These are phyloP conservation scores for Rachicladosporium sp. DNA, from an alignment of 2,329 filamentous ascomycete species.

Conservation along the genomic window DNA sequence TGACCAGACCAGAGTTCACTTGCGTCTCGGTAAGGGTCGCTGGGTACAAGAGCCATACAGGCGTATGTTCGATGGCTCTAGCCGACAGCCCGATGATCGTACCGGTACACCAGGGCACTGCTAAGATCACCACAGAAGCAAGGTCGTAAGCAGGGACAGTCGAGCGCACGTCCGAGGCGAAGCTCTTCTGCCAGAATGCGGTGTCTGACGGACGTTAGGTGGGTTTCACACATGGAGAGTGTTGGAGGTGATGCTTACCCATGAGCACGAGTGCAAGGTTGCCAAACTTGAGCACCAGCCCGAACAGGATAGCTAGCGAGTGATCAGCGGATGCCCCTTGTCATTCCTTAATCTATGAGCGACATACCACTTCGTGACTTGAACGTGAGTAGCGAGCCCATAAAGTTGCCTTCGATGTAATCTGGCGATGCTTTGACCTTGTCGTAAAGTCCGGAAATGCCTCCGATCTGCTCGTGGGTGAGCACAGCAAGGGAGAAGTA, in stretches of 20 bases:
- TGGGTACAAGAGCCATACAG: slow-evolving; percentile 35
- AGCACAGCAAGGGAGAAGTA: slow-evolving; percentile 37
- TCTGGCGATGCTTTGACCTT: slow-evolving; percentile 33
- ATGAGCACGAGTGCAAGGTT: slow-evolving; percentile 37
- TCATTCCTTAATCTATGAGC: slow-evolving; percentile 16
- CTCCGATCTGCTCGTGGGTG: slow-evolving; percentile 31
- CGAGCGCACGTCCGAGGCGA: slow-evolving; percentile 35
- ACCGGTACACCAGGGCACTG: slow-evolving; percentile 36
- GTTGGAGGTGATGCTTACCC: too few species aligned
- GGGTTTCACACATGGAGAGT: neutral
- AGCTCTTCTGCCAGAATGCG: slow-evolving; percentile 42
- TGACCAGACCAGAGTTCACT: slow-evolving; percentile 34
- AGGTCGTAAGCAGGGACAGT: slow-evolving; percentile 38
- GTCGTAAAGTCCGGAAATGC: slow-evolving; percentile 33
- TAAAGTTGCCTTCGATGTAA: slow-evolving; percentile 34
- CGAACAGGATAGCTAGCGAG: slow-evolving; percentile 23
- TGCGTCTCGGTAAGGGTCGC: slow-evolving; percentile 28
- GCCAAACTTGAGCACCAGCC: slow-evolving; percentile 36
- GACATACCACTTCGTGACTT: slow-evolving; percentile 30
- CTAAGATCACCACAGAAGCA: slow-evolving; percentile 33
- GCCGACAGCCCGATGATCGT: slow-evolving; percentile 36
- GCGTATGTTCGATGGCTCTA: slow-evolving; percentile 34
- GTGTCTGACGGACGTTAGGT: slow-evolving; percentile 27
- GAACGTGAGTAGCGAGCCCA: slow-evolving; percentile 37
- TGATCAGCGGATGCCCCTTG: neutral